Conservation (phyloP, 2,329 filamentous ascomycete genomes). For the Rutstroemia sp. region DNA sequence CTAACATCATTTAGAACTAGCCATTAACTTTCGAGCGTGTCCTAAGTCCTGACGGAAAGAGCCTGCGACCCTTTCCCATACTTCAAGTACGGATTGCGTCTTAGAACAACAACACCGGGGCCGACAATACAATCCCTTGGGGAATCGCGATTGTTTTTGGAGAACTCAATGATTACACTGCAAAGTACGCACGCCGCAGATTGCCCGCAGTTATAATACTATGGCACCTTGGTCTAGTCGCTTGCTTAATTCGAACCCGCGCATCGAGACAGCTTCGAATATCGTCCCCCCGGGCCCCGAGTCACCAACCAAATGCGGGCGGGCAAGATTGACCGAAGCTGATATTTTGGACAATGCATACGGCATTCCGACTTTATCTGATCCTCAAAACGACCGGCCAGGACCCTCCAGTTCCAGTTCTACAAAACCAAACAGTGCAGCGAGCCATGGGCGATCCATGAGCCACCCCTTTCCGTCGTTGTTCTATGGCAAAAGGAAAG, state of each 20-base stretch:
- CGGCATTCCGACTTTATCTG: slow-evolving; percentile 23
- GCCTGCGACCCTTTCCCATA: not conserved
- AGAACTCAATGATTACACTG: slow-evolving; percentile 3
- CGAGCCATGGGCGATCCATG: slow-evolving; percentile 43
- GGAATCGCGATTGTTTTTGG: slow-evolving; percentile 4
- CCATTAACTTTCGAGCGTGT: not conserved
- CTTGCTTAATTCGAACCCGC: slow-evolving; percentile 23
- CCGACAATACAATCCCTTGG: not conserved
- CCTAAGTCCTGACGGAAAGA: not conserved
- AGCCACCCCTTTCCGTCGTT: slow-evolving; percentile 74
- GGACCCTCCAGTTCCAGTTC: slow-evolving; percentile 9
- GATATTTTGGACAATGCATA: slow-evolving; percentile 28
- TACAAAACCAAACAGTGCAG: slow-evolving; percentile 7
- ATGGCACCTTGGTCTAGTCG: slow-evolving; percentile 29
- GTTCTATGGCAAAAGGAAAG: slow-evolving; percentile 54
- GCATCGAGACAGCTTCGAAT: slow-evolving; percentile 16
- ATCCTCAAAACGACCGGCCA: not conserved
- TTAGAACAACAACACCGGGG: slow-evolving; percentile 1
- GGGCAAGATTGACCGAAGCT: slow-evolving; percentile 23
- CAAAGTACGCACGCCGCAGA: slow-evolving; percentile 7
- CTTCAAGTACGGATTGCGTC: slow-evolving; percentile 2
- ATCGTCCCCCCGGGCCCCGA: not conserved
- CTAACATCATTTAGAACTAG: not conserved
- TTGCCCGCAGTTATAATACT: slow-evolving; percentile 8
- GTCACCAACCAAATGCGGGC: slow-evolving; percentile 1